Percentiles rank a stretch among this genome's conserved stretches.
These are phyloP conservation scores for Rhodomyrtus psidioides DNA, from an alignment of 441 rosid genomes.

Conservation along the genomic window DNA sequence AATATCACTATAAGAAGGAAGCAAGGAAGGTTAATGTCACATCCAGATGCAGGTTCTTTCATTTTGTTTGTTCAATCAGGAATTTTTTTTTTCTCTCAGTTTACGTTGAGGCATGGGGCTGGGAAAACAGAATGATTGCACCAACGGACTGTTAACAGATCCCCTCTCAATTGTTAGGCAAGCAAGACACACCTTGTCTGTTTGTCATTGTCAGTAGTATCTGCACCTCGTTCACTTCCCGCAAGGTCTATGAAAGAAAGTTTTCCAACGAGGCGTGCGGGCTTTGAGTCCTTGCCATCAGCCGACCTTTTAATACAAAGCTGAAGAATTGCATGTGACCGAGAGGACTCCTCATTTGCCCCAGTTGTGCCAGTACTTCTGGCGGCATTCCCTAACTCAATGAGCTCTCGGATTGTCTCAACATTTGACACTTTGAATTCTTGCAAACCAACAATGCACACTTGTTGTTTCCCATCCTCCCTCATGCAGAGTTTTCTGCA, in stretches of 20 bases:
- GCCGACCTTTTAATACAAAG: slow-evolving; percentile 79
- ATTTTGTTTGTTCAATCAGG: background rate
- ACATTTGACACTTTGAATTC: slow-evolving; percentile 91
- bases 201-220: slow-evolving; percentile 96
- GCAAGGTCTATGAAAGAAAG: slow-evolving; percentile 98
- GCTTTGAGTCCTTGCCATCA: slow-evolving; percentile 71
- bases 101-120: background rate
- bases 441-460: slow-evolving; percentile 97
- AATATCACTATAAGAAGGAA: background rate
- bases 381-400: slow-evolving; percentile 83
- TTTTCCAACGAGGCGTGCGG: slow-evolving; percentile 84
- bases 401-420: slow-evolving; percentile 79
- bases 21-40: background rate
- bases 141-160: background rate
- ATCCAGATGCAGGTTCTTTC: background rate
- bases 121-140: background rate
- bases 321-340: slow-evolving; percentile 99
- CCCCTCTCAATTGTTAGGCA: background rate
- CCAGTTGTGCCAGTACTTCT: slow-evolving; percentile 97
- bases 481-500: slow-evolving; percentile 95
- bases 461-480: slow-evolving; percentile 99
- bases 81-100: background rate
- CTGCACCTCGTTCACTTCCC: slow-evolving; percentile 99
- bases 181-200: slow-evolving; percentile 64
- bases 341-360: slow-evolving; percentile 99